Base-by-base conservation (phyloP, 352 stramenopile genomes). In the Globisporangium nagaii region DNA sequence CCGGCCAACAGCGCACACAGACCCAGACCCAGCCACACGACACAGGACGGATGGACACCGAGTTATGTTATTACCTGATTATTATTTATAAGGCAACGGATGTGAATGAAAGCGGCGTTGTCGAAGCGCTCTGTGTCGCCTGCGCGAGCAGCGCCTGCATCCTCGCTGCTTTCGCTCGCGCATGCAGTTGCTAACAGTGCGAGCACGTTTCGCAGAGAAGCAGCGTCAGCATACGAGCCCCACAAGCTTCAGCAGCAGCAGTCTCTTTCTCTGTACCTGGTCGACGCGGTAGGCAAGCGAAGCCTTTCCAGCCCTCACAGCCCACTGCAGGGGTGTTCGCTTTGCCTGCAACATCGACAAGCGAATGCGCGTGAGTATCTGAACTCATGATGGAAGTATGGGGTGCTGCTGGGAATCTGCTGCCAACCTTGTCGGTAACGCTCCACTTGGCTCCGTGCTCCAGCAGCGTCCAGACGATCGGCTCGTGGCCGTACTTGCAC, bases 261-360 rank as follows among this genome's bases (percentile, higher is more conserved):
- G 20, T 41, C 40, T 32, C 42, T 39, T 17, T 37, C 32, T 39
- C 34, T 17, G 19, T 19, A 80, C 75, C 65, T 90, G 79, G 45
- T 93, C 82, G 20, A 93, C 66, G 25, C 78, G 75, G 56, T 93
- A 90, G 32, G 75, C 71, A 39, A 88, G 62, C 13, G 82, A 87
- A 0, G 79, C 77, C 56, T 89, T 84, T 39, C 82, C 82, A 17
- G 73, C 73, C 13, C 71, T 66, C 5, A 86, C 65, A 1, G 79
- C 82, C 76, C 79, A 93, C 46, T 90, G 79, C 37, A 90, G 56
- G 15, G 82, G 82, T 3, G 79, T 89, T 54, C 83, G 85, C 40
- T 86, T 75, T 30, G 58, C 27, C 75, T 83, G 15, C 41, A 49
- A 20, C 10, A 13, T 5, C 5, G 27, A 53, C n/a, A n/a, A n/a